Conservation (phyloP, 768 basidiomycete species). For the Gymnopilus dilepis region DNA sequence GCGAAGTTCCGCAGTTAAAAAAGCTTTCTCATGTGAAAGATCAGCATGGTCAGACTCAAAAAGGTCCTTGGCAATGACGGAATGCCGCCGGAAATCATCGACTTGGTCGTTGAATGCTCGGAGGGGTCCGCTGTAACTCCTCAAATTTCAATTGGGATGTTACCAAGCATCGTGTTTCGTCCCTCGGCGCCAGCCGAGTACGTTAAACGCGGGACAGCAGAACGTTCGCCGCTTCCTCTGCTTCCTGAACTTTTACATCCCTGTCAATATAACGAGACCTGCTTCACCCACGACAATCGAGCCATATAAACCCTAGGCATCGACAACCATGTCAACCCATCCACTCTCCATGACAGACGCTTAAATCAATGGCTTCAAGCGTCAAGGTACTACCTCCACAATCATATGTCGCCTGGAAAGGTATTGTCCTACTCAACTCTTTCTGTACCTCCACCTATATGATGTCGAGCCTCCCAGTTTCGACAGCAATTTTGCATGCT, state of each 20-base stretch:
- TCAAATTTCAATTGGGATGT: neutral
- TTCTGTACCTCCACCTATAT: neutral
- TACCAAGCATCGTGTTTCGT: neutral
- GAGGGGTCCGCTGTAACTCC: neutral
- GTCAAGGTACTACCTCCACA: neutral
- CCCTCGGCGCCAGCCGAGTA: neutral
- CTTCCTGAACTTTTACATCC: neutral
- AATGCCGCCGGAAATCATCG: neutral
- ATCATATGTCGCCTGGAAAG: constrained; percentile 10
- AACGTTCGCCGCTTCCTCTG: neutral
- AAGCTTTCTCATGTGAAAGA: neutral
- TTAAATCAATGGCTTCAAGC: neutral
- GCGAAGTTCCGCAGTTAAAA: neutral
- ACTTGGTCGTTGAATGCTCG: neutral
- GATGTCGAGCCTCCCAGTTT: neutral
- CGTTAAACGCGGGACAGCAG: neutral
- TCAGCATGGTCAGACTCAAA: neutral
- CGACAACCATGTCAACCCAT: neutral
- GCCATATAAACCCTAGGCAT: neutral
- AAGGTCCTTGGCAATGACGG: neutral
- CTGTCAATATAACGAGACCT: neutral
- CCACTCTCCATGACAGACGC: neutral
- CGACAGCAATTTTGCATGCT: neutral
- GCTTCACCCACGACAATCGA: neutral
- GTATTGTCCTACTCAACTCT: neutral